Conservation (phyloP, 2,329 filamentous ascomycete species). For the Penicillium sp. region DNA sequence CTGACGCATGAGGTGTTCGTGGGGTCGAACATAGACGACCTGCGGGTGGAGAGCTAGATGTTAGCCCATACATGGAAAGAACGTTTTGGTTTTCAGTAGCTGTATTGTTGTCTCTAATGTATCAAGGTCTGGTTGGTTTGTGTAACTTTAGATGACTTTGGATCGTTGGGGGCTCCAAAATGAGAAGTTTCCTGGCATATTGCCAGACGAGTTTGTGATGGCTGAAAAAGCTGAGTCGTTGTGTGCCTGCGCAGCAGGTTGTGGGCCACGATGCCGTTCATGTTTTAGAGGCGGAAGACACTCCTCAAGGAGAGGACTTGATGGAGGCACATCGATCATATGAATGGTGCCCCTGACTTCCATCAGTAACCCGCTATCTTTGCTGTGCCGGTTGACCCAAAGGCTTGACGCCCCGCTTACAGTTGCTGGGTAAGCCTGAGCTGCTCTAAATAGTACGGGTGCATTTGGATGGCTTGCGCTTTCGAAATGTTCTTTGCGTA, state of each 20-base stretch:
- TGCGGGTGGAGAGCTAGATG: slow-evolving; percentile 36
- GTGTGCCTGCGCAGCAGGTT: slow-evolving; percentile 2
- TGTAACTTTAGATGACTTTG: slow-evolving; percentile 6
- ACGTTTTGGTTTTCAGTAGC: slow-evolving; percentile 4
- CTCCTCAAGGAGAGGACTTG: slow-evolving; percentile 26
- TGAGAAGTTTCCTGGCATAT: slow-evolving; percentile 35
- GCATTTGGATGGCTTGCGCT: slow-evolving; percentile 43
- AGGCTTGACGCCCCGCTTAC: slow-evolving; percentile 37
- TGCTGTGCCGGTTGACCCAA: slow-evolving; percentile 27
- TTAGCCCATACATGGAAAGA: slow-evolving; percentile 26
- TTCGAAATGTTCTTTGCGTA: slow-evolving; percentile 31
- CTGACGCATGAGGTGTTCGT: slow-evolving; percentile 13
- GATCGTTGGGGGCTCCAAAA: slow-evolving; percentile 9
- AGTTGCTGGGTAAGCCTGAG: slow-evolving; percentile 38
- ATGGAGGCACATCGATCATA: slow-evolving; percentile 26
- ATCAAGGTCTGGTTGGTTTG: slow-evolving; percentile 13
- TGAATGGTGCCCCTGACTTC: slow-evolving; percentile 28
- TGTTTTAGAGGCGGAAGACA: slow-evolving; percentile 23
- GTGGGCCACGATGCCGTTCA: slow-evolving; percentile 4
- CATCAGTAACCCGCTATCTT: slow-evolving; percentile 16
- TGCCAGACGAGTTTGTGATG: slow-evolving; percentile 12
- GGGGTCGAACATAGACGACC: slow-evolving; percentile 25
- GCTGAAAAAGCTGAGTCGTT: background rate
- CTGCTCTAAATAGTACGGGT: slow-evolving; percentile 42
- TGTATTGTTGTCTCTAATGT: slow-evolving; percentile 22